These are phyloP conservation scores for Lactarius evosmus DNA, from an alignment of 768 basidiomycete species.

Conservation along the genomic window DNA sequence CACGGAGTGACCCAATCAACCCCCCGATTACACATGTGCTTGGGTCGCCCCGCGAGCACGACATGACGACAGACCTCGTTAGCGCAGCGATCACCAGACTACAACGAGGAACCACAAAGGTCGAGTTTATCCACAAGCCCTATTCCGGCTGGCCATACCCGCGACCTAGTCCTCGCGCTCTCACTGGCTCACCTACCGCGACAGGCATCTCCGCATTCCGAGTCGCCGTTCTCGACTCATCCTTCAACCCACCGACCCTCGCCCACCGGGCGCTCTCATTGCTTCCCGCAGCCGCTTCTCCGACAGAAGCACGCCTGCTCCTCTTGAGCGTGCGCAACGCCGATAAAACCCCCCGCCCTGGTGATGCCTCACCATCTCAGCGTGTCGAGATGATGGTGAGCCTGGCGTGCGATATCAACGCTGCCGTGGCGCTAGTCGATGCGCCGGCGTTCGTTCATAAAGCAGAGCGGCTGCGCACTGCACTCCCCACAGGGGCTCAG, in stretches of 20 bases:
- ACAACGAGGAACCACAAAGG: slow-evolving; percentile 43
- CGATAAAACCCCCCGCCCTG: slow-evolving; percentile 69
- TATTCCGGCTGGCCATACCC: slow-evolving; percentile 66
- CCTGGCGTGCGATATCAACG: slow-evolving; percentile 51
- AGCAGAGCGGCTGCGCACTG: slow-evolving; percentile 53
- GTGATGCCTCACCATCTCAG: slow-evolving; percentile 73
- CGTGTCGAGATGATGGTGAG: slow-evolving; percentile 84
- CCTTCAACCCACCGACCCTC: slow-evolving; percentile 88
- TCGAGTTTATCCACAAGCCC: slow-evolving; percentile 61
- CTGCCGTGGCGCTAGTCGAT: slow-evolving; percentile 79
- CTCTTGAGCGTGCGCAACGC: slow-evolving; percentile 83
- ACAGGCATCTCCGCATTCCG: slow-evolving; percentile 34
- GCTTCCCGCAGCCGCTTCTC: slow-evolving; percentile 16
- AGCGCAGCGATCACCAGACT: slow-evolving; percentile 35
- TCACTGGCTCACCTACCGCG: slow-evolving; percentile 18
- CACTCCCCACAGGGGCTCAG: slow-evolving; percentile 45
- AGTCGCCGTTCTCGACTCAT: slow-evolving; percentile 82
- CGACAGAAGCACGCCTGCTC: slow-evolving; percentile 71
- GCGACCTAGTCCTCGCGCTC: slow-evolving; percentile 25
- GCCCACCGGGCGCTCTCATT: slow-evolving; percentile 77
- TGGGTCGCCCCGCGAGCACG: background rate
- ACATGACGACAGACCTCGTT: slow-evolving; percentile 14
- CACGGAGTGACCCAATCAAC: too few relatives aligned
- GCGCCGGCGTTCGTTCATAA: slow-evolving; percentile 90
- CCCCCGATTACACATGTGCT: background rate